Evolutionary conservation across 305 asterid genomes (phyloP), one percentile per base, ranked within the genome.

Genomic region (Coffea humblotiana): DNA sequence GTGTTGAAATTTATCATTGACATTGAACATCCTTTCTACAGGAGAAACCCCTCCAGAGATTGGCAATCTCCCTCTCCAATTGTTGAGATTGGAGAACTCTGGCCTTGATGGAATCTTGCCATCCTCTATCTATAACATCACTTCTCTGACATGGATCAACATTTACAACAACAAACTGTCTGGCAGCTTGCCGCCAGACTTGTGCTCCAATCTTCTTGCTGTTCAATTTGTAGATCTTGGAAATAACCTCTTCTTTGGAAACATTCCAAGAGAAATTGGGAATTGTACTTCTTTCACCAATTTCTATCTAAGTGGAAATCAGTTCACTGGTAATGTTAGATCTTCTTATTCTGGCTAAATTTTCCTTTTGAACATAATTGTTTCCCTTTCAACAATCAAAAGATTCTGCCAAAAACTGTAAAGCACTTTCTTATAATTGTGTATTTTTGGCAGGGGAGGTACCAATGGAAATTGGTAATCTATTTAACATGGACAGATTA

Each of bases 231-330:
- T 86, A 2, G 77, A 77, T 78, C 76, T 89, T 71, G 75, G 72
- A 54, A 70, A 65, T 16, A 87, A 87, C 63, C 64, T 64, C 67
- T 76, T 89, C 75, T n/a, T 19, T 23, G 88, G 87, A 63, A 69
- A 3, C 83, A 81, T 89, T 73, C 92, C 88, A 70, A 82, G 74
- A 77, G 87, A 80, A 58, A 66, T 86, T 75, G 91, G 88, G 13
- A 88, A 88, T 61, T 85, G 86, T 79, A 81, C 75, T 66, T 83
- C 79, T 54, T 83, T 88, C 6, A 74, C 69, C 12, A 82, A 83
- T 14, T 81, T 88, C 71, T 85, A 80, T 83, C 15, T 83, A 37
- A 79, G 80, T 58, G 83, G 32, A 16, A 88, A 85, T 77, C 80
- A 67, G 14, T 82, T 85, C 52, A 79, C 86, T 80, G 89, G 90